Evolutionary conservation across 371 early-diverging fungal genomes (phyloP).

Genomic region (Edhazardia aedis): DNA sequence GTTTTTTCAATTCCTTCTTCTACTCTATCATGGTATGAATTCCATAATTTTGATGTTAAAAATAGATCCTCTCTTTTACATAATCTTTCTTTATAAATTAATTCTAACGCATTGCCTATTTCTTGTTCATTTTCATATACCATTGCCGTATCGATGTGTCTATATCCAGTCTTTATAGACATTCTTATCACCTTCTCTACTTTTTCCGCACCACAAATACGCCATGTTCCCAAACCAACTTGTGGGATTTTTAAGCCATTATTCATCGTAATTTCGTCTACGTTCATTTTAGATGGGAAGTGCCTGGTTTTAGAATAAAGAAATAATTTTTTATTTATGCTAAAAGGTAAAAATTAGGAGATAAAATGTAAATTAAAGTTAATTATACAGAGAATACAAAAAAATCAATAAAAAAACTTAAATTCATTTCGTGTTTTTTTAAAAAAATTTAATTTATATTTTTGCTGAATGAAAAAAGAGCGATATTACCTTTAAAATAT

Average conservation of each 20-base stretch:
- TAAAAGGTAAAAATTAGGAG: too few species aligned
- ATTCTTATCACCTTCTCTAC: slow-evolving; percentile 50
- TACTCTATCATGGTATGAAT: slow-evolving; percentile 46
- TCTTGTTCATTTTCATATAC: slow-evolving; percentile 59
- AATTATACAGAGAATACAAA: too few species aligned
- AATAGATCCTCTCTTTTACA: slow-evolving; percentile 56
- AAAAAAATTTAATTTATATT: too few species aligned
- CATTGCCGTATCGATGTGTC: slow-evolving; percentile 55
- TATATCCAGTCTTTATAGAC: slow-evolving; percentile 51
- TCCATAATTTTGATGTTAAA: slow-evolving; percentile 71
- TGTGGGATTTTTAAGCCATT: background rate
- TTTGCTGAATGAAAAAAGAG: too few species aligned
- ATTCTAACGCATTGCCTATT: slow-evolving; percentile 53
- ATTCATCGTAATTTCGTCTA: too few species aligned
- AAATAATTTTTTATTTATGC: too few species aligned
- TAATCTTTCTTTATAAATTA: slow-evolving; percentile 49
- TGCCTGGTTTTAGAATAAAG: too few species aligned
- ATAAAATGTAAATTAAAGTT: too few species aligned
- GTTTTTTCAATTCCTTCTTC: slow-evolving; percentile 38
- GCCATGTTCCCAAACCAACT: background rate
- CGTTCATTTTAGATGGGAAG: too few species aligned
- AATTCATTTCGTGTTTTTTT: too few species aligned
- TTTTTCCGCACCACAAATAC: slow-evolving; percentile 24
- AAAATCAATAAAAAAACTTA: too few species aligned
- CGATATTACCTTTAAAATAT: too few species aligned